phyloP scores from a whole-genome alignment of 2,329 filamentous ascomycete genomes.

The Venturiaceae sp. region DNA sequence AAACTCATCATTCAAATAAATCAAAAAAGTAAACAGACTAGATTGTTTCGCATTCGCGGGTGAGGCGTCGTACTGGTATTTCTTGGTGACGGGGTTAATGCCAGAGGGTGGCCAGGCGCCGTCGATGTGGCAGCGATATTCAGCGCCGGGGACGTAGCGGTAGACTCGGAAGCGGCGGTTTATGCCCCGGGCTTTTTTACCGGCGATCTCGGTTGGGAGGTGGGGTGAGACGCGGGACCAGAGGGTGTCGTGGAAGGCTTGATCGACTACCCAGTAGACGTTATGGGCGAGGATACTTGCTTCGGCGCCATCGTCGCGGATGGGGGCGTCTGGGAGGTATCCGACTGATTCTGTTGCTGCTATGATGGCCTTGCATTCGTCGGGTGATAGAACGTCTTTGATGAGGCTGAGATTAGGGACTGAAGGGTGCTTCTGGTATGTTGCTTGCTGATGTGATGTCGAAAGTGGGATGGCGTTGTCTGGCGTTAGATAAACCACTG shows the following conservation, averaged over 20 bases:
- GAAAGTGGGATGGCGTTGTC: conserved; percentile 46
- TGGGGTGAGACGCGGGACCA: conserved; percentile 52
- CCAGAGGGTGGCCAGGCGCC: conserved; percentile 66
- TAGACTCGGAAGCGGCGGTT: conserved; percentile 65
- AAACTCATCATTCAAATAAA: conserved; percentile 64
- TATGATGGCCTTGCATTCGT: conserved; percentile 58
- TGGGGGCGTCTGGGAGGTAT: conserved; percentile 58
- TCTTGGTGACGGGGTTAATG: conserved; percentile 43
- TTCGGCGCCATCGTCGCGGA: conserved; percentile 53
- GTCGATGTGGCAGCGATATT: conserved; percentile 62
- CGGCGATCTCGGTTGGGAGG: conserved; percentile 46
- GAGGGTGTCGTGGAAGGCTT: conserved; percentile 50
- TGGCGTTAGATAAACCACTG: conserved; percentile 52
- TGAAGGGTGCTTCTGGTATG: conserved; percentile 48
- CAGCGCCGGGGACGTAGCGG: conserved; percentile 61
- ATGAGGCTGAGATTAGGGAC: conserved; percentile 54
- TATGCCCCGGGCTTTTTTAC: conserved; percentile 50
- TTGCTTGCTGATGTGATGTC: conserved; percentile 34
- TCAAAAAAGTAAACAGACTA: conserved; percentile 58
- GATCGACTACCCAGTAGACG: conserved; percentile 63
- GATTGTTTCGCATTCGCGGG: conserved; percentile 51
- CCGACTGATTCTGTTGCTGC: conserved; percentile 55
- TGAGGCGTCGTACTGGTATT: conserved; percentile 58
- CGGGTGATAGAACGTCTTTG: conserved; percentile 47
- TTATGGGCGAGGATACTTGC: conserved; percentile 60